Evolutionary conservation across 805 yeast species (phyloP).

Genomic region (Suhomyces prunicola): DNA sequence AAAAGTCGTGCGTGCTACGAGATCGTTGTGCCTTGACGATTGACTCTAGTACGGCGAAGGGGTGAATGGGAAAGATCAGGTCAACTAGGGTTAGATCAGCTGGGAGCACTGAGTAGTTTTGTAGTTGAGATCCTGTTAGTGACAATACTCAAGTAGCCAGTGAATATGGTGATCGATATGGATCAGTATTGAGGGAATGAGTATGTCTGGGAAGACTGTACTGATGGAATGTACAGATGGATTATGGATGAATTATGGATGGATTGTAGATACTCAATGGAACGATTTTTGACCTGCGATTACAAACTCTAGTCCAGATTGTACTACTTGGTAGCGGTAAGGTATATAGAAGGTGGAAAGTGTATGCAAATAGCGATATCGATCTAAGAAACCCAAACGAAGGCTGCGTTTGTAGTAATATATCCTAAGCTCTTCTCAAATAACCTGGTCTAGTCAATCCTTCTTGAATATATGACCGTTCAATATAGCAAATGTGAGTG

Average conservation of each 20-base stretch:
- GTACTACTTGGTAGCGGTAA: background rate
- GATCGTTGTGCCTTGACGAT: background rate
- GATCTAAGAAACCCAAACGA: background rate
- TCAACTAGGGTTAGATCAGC: too few species aligned
- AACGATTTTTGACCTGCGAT: background rate
- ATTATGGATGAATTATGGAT: background rate
- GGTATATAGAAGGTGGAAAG: background rate
- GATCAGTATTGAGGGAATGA: background rate
- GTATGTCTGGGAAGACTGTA: background rate
- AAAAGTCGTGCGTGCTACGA: background rate
- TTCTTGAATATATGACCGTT: background rate
- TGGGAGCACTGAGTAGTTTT: too few species aligned
- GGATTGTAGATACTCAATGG: background rate
- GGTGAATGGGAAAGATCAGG: too few species aligned
- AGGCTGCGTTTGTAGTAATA: background rate
- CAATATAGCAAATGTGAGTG: background rate
- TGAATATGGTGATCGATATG: background rate
- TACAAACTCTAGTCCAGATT: background rate
- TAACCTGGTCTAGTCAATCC: background rate
- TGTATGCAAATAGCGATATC: background rate
- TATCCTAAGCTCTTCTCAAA: background rate
- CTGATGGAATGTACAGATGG: too few species aligned
- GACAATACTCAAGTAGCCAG: background rate
- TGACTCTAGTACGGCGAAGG: background rate
- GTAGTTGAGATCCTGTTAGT: background rate